These are phyloP conservation scores for Sporothrix brasiliensis DNA, from an alignment of 2,329 filamentous ascomycete species.

Conservation along the genomic window DNA sequence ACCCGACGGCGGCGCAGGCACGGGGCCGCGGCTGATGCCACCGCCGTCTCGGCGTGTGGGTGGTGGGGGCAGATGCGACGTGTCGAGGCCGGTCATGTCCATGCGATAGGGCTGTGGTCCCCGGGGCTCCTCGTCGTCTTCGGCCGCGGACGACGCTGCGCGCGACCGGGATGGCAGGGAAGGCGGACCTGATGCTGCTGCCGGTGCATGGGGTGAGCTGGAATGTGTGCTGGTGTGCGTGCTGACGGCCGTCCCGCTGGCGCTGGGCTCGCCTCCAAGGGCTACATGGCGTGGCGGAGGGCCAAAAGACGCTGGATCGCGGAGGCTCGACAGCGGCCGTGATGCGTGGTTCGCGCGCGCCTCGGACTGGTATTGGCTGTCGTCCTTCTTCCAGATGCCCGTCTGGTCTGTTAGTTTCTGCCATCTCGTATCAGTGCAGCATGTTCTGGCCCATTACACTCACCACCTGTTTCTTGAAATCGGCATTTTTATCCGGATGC, in stretches of 20 bases:
- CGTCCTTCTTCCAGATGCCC: slow-evolving; percentile 41
- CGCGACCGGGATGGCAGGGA: slow-evolving; percentile 27
- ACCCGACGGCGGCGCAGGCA: slow-evolving; percentile 37
- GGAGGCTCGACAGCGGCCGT: slow-evolving; percentile 68
- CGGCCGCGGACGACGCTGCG: slow-evolving; percentile 31
- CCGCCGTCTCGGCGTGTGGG: slow-evolving; percentile 58
- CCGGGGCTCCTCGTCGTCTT: slow-evolving; percentile 45
- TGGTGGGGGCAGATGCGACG: slow-evolving; percentile 69
- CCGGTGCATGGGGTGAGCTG: slow-evolving; percentile 27
- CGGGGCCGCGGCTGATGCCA: slow-evolving; percentile 42
- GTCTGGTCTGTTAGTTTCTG: slow-evolving; percentile 29
- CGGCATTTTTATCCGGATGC: slow-evolving; percentile 53
- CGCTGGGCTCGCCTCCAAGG: slow-evolving; percentile 33
- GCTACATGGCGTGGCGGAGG: slow-evolving; percentile 71
- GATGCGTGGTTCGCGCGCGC: slow-evolving; percentile 46
- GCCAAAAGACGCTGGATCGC: slow-evolving; percentile 76
- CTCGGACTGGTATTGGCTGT: slow-evolving; percentile 37
- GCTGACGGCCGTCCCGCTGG: slow-evolving; percentile 38
- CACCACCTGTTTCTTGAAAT: slow-evolving; percentile 53
- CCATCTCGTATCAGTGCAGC: background rate
- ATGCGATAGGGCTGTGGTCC: slow-evolving; percentile 67
- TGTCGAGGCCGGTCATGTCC: slow-evolving; percentile 72
- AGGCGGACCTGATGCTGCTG: background rate
- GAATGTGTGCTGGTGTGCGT: slow-evolving; percentile 34
- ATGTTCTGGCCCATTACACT: slow-evolving; percentile 35